Percentiles rank a stretch among this genome's conserved stretches.
Conservation (phyloP, 768 basidiomycete species). For the Suillus variegatus region DNA sequence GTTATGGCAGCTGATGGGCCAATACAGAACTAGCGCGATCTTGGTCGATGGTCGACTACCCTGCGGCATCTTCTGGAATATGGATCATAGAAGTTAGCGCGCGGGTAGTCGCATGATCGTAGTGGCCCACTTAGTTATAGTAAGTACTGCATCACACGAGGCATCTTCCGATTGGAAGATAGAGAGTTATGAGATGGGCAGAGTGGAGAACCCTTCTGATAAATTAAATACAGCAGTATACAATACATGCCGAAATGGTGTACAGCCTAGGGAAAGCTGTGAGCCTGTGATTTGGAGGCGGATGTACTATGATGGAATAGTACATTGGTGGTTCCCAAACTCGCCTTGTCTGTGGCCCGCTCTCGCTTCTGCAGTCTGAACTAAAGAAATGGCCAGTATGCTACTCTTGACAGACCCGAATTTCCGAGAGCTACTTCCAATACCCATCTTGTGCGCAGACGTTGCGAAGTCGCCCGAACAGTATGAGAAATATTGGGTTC, state of each 20-base stretch:
- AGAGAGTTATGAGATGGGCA: neutral
- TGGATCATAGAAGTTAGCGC: neutral
- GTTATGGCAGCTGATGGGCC: neutral
- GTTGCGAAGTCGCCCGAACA: neutral
- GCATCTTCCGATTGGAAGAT: neutral
- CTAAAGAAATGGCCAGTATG: neutral
- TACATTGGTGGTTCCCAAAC: neutral
- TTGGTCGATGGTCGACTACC: too few relatives aligned
- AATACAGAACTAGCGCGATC: neutral
- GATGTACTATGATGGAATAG: neutral
- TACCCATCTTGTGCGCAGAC: neutral
- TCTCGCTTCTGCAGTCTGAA: neutral
- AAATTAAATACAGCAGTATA: neutral
- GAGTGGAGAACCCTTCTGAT: neutral
- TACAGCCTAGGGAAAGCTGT: neutral
- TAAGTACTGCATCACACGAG: neutral
- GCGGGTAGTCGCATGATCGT: neutral
- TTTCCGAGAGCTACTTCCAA: neutral
- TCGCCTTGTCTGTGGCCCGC: neutral
- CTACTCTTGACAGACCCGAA: neutral
- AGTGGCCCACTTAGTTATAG: neutral
- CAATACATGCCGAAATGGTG: neutral
- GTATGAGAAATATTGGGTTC: constrained; percentile 5
- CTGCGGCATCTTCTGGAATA: neutral
- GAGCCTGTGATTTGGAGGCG: neutral